Percentiles rank a stretch among this genome's conserved stretches.
phyloP scores from a whole-genome alignment of 2,329 filamentous ascomycete genomes.

The Dendryphion nanum region DNA sequence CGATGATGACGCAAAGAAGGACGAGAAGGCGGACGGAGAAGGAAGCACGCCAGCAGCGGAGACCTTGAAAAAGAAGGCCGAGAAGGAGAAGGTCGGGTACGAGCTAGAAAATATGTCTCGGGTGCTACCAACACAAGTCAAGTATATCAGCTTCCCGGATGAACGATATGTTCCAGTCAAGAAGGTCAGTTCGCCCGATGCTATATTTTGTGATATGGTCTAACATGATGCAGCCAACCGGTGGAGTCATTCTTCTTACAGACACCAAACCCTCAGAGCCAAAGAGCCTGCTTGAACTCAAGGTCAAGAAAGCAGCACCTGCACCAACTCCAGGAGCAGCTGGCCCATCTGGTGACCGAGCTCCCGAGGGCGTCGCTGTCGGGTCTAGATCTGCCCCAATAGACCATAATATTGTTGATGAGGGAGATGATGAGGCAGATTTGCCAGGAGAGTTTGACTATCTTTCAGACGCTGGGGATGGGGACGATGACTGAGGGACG shows the following conservation, averaged over 20 bases:
- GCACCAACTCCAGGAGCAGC: constrained; percentile 45
- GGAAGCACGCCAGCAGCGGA: constrained; percentile 52
- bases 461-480: constrained; percentile 62
- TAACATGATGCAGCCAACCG: constrained; percentile 67
- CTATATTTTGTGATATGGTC: not conserved
- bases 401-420: constrained; percentile 75
- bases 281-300: constrained; percentile 84
- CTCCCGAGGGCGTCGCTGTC: constrained; percentile 55
- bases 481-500: constrained; percentile 30
- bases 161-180: constrained; percentile 91
- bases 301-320: constrained; percentile 72
- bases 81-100: constrained; percentile 96
- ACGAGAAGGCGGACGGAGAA: constrained; percentile 47
- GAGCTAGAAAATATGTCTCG: constrained; percentile 97
- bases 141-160: constrained; percentile 90
- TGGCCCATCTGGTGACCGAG: constrained; percentile 33
- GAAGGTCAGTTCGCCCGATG: constrained; percentile 59
- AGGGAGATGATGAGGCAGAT: constrained; percentile 74
- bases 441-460: constrained; percentile 76
- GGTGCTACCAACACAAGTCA: constrained; percentile 87
- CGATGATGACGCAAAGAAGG: constrained; percentile 48
- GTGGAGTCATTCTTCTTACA: constrained; percentile 86
- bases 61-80: constrained; percentile 79
- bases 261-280: constrained; percentile 78
- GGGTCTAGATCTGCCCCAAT: constrained; percentile 64